Evolutionary conservation across 2,329 filamentous ascomycete species (phyloP), one percentile per base, ranked within the genome.

Genomic region (Colletotrichum sp.): DNA sequence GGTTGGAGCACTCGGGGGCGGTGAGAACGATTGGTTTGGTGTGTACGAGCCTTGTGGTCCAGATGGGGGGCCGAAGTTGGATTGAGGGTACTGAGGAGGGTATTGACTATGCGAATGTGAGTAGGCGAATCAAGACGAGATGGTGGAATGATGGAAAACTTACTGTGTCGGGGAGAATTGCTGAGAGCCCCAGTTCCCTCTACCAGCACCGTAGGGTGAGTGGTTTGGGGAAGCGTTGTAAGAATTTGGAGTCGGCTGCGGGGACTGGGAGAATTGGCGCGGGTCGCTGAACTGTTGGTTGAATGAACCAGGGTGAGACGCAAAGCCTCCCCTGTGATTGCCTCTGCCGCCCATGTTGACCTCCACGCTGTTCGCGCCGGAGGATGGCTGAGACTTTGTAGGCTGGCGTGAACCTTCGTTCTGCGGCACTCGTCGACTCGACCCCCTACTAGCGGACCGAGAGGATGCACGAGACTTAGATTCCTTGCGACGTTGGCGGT

Each of bases 191-290:
- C 91, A 91, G 68, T 87, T 87, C 34, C 89, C 89, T 82, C 91
- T 87, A 65, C 87, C 87, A 77, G 86, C 85, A 48, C 87, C 87
- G 80, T 93, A 91, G 16, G 92, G 91, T 52, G 92, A 93, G 59
- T 90, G 89, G 75, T 89, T 89, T n/a, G 93, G 91, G 21, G 92
- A 93, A 61, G 60, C 74, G 32, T 89, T 89, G 78, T 90, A 88
- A 67, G 88, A 89, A 68, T 85, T 89, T 24, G 91, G 88, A 26
- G 88, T 87, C 78, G 87, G 90, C 70, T 90, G 89, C 52, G 92
- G 90, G n/a, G 92, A 92, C 63, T 90, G 88, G 28, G 88, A 88
- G 79, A 90, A 91, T 71, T 89, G 87, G 52, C 86, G 84, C 26
- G 82, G 71, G 55, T 78, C 77, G 32, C 82, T 83, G 72, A 82